Percentiles rank a stretch among this genome's conserved stretches.
phyloP scores from a whole-genome alignment of 352 stramenopile genomes.

The Globisporangium viniferum region DNA sequence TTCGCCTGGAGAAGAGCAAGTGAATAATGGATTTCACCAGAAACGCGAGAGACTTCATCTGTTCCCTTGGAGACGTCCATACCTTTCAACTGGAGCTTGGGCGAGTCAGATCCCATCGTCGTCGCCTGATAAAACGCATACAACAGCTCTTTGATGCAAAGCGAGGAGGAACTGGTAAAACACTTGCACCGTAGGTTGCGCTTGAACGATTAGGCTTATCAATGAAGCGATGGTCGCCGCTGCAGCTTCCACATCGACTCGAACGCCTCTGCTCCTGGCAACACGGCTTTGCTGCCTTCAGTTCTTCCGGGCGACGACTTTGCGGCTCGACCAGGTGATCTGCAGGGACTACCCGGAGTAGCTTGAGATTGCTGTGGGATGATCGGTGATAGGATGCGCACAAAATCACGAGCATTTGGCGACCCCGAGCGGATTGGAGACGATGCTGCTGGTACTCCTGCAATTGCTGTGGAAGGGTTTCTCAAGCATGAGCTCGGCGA shows the following conservation, averaged over 20 bases:
- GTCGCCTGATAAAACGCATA: background rate
- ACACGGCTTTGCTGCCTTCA: background rate
- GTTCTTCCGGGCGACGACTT: conserved; percentile 10
- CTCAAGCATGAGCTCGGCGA: background rate
- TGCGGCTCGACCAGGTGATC: background rate
- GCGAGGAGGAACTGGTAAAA: background rate
- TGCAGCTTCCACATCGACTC: conserved; percentile 45
- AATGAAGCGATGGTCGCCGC: conserved; percentile 25
- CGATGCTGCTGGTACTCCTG: background rate
- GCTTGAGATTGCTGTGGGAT: background rate
- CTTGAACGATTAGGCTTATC: background rate
- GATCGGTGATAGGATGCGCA: conserved; percentile 13
- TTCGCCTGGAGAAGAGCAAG: background rate
- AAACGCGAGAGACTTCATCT: background rate
- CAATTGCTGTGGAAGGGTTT: background rate
- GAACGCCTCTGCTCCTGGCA: background rate
- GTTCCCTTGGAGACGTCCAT: background rate
- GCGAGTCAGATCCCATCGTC: background rate
- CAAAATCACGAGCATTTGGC: conserved; percentile 2
- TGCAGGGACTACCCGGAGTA: background rate
- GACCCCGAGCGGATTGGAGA: background rate
- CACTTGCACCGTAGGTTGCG: background rate
- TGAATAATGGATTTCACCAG: background rate
- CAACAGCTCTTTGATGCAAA: background rate
- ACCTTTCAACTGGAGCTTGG: background rate